Conservation (phyloP, 495 filamentous ascomycete genomes). For the Trichoderma asperelloides region DNA sequence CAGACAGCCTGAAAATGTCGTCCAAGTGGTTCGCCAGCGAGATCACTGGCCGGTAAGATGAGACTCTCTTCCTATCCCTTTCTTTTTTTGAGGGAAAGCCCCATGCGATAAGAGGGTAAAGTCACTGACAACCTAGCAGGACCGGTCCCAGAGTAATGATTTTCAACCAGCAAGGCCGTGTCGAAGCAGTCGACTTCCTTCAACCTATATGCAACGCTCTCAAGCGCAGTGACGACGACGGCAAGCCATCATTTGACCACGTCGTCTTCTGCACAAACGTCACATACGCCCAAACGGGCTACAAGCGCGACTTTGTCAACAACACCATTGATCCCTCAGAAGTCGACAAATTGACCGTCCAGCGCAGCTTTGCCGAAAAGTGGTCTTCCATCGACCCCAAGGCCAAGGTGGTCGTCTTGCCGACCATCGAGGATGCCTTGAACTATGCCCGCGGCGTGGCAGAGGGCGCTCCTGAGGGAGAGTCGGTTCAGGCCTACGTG, state of each 20-base stretch:
- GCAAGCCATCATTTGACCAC: constrained; percentile 55
- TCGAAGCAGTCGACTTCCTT: constrained; percentile 64
- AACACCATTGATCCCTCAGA: constrained; percentile 59
- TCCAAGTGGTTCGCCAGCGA: constrained; percentile 65
- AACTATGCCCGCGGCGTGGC: constrained; percentile 49
- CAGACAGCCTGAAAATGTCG: constrained; percentile 74
- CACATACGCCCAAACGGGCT: constrained; percentile 63
- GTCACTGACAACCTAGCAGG: constrained; percentile 4
- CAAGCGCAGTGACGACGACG: constrained; percentile 23
- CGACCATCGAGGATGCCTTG: constrained; percentile 82
- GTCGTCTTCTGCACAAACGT: constrained; percentile 86
- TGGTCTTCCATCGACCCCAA: constrained; percentile 60
- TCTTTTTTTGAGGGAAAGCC: not conserved
- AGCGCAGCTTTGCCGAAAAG: constrained; percentile 61
- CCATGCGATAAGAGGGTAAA: not conserved
- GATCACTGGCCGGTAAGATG: constrained; percentile 29
- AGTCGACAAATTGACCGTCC: constrained; percentile 60
- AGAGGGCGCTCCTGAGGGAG: constrained; percentile 17
- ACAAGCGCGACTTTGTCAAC: constrained; percentile 67
- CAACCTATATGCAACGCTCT: constrained; percentile 52
- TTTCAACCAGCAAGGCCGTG: constrained; percentile 91
- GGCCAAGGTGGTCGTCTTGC: constrained; percentile 54
- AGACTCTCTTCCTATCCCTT: not conserved
- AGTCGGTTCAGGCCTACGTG: constrained; percentile 40
- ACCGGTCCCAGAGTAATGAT: constrained; percentile 56